Evolutionary conservation across 371 early-diverging fungal genomes (phyloP).

Genomic region (Mortierella sp.): DNA sequence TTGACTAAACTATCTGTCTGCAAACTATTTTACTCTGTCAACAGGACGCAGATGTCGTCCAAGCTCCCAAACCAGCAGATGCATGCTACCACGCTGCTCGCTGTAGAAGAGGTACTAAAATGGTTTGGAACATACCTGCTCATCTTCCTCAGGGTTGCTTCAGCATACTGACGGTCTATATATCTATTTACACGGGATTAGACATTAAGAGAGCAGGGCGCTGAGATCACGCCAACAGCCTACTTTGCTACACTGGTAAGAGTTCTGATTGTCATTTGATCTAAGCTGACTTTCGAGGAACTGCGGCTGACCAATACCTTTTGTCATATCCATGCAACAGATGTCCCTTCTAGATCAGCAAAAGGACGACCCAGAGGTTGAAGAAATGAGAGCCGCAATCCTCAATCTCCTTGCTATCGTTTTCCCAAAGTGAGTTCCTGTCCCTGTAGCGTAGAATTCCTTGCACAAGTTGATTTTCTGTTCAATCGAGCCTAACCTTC

Average conservation of each 20-base stretch:
- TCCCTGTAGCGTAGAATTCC: not conserved
- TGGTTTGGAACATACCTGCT: not conserved
- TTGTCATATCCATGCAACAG: conserved; percentile 33
- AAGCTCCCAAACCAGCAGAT: conserved; percentile 84
- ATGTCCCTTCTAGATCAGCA: conserved; percentile 82
- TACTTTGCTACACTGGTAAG: conserved; percentile 92
- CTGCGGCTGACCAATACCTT: not conserved
- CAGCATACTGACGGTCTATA: not conserved
- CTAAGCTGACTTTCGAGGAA: not conserved
- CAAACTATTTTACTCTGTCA: not conserved
- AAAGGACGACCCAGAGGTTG: conserved; percentile 64
- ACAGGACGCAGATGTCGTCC: conserved; percentile 76
- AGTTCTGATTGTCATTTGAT: not conserved
- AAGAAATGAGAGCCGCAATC: conserved; percentile 75
- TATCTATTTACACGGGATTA: conserved; percentile 26
- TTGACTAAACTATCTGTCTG: conserved; percentile 5
- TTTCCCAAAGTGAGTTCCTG: conserved; percentile 74
- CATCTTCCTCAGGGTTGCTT: not conserved
- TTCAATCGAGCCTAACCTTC: not conserved
- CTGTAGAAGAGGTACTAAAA: conserved; percentile 83
- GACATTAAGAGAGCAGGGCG: conserved; percentile 84
- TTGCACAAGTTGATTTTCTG: not conserved
- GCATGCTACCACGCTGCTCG: conserved; percentile 84
- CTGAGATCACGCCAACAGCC: conserved; percentile 76
- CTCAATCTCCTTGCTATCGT: conserved; percentile 86